Evolutionary conservation across 371 early-diverging fungal species (phyloP).

Genomic region (Mucor plumbeus): DNA sequence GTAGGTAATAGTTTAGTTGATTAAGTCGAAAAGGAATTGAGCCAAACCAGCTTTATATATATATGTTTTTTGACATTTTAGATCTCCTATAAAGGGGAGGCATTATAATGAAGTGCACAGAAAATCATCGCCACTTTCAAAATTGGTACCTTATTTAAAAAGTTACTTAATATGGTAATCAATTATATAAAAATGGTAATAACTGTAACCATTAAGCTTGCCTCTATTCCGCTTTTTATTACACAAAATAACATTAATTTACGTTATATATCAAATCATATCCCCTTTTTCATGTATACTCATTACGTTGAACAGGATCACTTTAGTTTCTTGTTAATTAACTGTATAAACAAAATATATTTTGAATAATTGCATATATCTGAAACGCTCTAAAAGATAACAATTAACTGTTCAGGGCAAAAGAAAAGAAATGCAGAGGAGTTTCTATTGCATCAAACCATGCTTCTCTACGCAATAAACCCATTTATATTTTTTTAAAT

Average conservation of each 20-base stretch:
- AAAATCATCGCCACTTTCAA: neutral
- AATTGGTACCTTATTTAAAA: neutral
- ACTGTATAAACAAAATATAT: neutral
- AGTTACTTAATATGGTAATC: neutral
- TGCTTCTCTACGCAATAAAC: neutral
- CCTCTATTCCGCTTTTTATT: neutral
- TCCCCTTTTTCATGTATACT: neutral
- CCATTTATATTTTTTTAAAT: neutral
- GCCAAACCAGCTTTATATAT: neutral
- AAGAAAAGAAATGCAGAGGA: neutral
- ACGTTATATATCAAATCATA: conserved; percentile 1
- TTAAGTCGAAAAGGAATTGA: conserved; percentile 8
- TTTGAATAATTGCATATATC: neutral
- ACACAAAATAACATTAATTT: conserved; percentile 3
- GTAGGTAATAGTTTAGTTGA: neutral
- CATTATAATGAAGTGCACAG: neutral
- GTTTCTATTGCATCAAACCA: neutral
- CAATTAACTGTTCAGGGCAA: neutral
- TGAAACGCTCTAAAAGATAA: no score
- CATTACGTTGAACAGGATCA: neutral
- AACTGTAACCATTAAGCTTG: neutral
- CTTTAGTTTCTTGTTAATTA: neutral
- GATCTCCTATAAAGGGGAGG: neutral
- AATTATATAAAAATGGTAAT: neutral
- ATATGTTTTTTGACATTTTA: conserved; percentile 3